A percentile compares a stretch with the other conserved stretches of the same genome.
These are phyloP conservation scores for Trichosporon sp. DNA, from an alignment of 1,284 basidiomycete genomes.

Conservation along the genomic window DNA sequence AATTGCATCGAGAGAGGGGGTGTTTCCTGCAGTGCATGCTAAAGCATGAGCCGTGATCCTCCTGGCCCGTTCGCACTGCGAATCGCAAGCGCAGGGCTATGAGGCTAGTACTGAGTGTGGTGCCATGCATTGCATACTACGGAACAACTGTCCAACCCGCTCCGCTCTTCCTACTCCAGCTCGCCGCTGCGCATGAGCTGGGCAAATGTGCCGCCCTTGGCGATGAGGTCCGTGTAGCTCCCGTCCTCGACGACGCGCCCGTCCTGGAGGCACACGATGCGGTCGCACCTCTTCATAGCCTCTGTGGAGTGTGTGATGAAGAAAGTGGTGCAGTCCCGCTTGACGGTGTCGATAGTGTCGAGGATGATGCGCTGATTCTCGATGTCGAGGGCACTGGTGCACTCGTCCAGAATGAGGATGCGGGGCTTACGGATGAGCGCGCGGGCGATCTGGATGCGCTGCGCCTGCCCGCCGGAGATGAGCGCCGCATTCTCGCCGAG, in stretches of 20 bases:
- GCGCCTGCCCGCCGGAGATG: conserved; percentile 91
- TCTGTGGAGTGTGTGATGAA: conserved; percentile 90
- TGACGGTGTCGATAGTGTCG: conserved; percentile 58
- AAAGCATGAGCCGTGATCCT: no score
- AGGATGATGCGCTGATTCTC: conserved; percentile 75
- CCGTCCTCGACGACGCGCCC: conserved; percentile 77
- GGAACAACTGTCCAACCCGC: no score
- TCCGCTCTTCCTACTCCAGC: conserved; percentile 57
- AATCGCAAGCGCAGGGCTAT: no score
- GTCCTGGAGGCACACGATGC: conserved; percentile 74
- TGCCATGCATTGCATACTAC: no score
- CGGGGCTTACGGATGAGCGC: conserved; percentile 68
- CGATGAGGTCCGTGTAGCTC: conserved; percentile 65
- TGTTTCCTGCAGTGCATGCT: no score
- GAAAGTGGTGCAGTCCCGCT: conserved; percentile 65
- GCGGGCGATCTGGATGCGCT: conserved; percentile 85
- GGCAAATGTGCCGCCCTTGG: conserved; percentile 69
- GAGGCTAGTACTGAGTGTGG: no score
- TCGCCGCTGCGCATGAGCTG: conserved; percentile 78
- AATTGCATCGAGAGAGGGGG: no score
- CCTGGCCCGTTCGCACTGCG: no score
- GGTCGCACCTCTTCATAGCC: conserved; percentile 87
- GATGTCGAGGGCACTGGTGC: conserved; percentile 81
- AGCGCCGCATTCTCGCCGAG: conserved; percentile 84
- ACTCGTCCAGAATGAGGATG: conserved; percentile 90